A percentile compares a stretch with the other conserved stretches of the same genome.
Evolutionary conservation across 805 yeast genomes (phyloP).

Genomic region (Pichia californica): DNA sequence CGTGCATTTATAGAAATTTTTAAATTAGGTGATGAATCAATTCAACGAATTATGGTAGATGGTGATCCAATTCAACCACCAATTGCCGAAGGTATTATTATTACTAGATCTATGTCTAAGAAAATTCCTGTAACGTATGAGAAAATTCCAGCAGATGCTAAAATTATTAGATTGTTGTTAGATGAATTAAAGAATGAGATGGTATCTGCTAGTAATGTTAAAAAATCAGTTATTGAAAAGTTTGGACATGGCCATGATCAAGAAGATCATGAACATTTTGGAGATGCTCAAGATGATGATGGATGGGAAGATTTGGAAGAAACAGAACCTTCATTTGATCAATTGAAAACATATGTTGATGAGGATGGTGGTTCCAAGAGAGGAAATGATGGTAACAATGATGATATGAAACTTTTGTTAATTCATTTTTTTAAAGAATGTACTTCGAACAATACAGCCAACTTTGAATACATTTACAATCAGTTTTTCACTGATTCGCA

Average conservation of each 20-base stretch:
- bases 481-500: conserved; percentile 42
- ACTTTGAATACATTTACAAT: conserved; percentile 48
- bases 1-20: conserved; percentile 66
- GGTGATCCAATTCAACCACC: conserved; percentile 68
- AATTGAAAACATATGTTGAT: conserved; percentile 50
- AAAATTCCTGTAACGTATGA: conserved; percentile 56
- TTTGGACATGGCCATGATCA: conserved; percentile 1
- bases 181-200: conserved; percentile 64
- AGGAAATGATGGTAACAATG: conserved; percentile 22
- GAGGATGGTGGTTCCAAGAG: conserved; percentile 29
- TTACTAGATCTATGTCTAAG: conserved; percentile 82
- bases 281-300: conserved; percentile 39
- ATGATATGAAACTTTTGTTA: conserved; percentile 33
- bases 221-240: background rate
- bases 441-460: conserved; percentile 40
- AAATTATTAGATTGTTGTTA: conserved; percentile 65
- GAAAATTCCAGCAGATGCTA: conserved; percentile 59
- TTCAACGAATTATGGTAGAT: conserved; percentile 52
- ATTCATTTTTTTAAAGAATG: conserved; percentile 51
- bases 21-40: conserved; percentile 46
- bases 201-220: conserved; percentile 28
- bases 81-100: conserved; percentile 48
- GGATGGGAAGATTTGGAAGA: conserved; percentile 80
- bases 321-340: conserved; percentile 54
- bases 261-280: conserved; percentile 30